Evolutionary conservation across 768 basidiomycete genomes (phyloP), one percentile per base, ranked within the genome.

Genomic region (Lepiota venenata): DNA sequence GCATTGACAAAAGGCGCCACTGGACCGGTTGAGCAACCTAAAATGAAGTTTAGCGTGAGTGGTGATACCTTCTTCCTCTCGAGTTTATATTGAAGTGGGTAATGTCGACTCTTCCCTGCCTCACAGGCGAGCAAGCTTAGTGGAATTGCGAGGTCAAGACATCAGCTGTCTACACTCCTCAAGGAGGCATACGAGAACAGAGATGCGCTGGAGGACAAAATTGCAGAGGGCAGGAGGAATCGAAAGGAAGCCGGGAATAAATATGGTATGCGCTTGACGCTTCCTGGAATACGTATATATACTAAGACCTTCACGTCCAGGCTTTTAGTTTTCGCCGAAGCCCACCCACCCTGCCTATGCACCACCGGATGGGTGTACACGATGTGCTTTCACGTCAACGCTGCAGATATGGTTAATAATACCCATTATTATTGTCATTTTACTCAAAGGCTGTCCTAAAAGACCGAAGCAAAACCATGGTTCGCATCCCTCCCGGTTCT

Each of bases 171-270:
- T 4, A 88, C 91, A 0, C 72, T 94, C 50, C 75, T 94, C 41
- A 85, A 82, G 38, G 88, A 93, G 53, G 92, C 92, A 0, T 93
- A 91, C 64, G 69, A 83, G 64, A 93, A 93, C 63, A 82, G 91
- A 29, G 91, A 91, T 50, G 83, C 80, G 0, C 62, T 94, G 58
- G 92, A 94, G 66, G 91, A 92, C 56, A 83, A 71, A 71, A 91
- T 93, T 59, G 91, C 92, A 0, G 84, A 91, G 67, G 91, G 86
- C 2, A 78, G 85, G 57, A 75, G 88, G 57, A 93, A 93, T 63
- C 78, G 91, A 57, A 93, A 93, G 66, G 89, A 92, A 64, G 91
- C 92, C 0, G 92, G 92, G 9, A 93, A 91, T 70, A 94, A 93
- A 78, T 93, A 94, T 61, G 92, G 92, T 87, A 61, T 56, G 79